Base-by-base conservation (phyloP, 2,329 filamentous ascomycete species). In the Calcarisporium arbuscula region DNA sequence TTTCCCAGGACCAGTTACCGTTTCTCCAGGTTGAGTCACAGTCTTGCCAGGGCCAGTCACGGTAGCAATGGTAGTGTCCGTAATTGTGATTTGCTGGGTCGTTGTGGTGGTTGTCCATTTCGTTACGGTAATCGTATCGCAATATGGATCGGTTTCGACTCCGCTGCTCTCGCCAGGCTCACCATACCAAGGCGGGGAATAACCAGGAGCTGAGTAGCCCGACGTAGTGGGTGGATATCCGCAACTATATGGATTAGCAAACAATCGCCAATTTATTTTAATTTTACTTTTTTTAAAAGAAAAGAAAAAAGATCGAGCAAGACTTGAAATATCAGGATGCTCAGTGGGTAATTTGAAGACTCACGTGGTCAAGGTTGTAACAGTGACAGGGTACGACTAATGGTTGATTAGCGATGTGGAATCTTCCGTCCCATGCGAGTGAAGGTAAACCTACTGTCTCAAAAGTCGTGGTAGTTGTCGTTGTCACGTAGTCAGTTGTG, bases 1-100 rank as follows among this genome's bases (percentile, higher is more conserved):
- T 21, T 47, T 19, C 4, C 43, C 51, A 17, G 52, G 47, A 15
- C 43, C 35, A 14, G 52, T 53, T 18, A 51, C 36, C 11, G 51
- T 49, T n/a, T 38, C 31, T 18, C 26, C 36, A 12, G 29, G 28
- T 8, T 19, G 19, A 35, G 21, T 37, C 38, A 32, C 27, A n/a
- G 34, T 35, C 23, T 36, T 18, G n/a, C 32, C 42, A 5, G 46
- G 42, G 4, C 27, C 19, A 19, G 48, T 43, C 6, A 45, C 17
- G 14, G 39, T 41, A 8, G 31, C 36, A 11, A 39, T 27, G 5
- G 41, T 30, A 2, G 39, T 32, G 25, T 35, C 16, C 11, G 44
- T 28, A 9, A 35, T 35, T 8, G 46, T 47, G 8, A 42, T 32
- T 8, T 27, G 7, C 17, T 31, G 19, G 5, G 44, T 47, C 5